These are phyloP conservation scores for Talaromyces sp. DNA, from an alignment of 2,329 filamentous ascomycete genomes.

Conservation along the genomic window DNA sequence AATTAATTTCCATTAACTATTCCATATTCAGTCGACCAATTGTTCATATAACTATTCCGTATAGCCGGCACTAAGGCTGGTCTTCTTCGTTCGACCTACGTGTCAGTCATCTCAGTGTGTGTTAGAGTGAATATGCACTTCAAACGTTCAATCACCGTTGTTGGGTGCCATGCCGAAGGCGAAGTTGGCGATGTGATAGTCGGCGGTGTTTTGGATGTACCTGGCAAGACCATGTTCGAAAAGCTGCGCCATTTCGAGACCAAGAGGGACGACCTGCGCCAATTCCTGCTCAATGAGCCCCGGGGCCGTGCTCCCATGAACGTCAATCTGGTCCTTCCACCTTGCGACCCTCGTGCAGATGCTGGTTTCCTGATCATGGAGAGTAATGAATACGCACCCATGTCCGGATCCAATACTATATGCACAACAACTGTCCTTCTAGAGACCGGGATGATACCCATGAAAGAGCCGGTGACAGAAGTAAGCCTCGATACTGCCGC, in stretches of 20 bases:
- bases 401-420: slow-evolving; percentile 46
- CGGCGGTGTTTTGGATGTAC: slow-evolving; percentile 44
- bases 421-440: slow-evolving; percentile 43
- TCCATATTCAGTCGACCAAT: background rate
- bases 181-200: slow-evolving; percentile 48
- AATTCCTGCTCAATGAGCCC: slow-evolving; percentile 45
- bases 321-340: slow-evolving; percentile 39
- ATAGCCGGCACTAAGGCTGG: background rate
- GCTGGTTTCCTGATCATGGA: slow-evolving; percentile 46
- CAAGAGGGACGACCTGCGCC: slow-evolving; percentile 38
- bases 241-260: slow-evolving; percentile 43
- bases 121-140: slow-evolving; percentile 1
- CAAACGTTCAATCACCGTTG: slow-evolving; percentile 16
- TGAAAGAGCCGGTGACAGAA: slow-evolving; percentile 42
- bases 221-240: slow-evolving; percentile 44
- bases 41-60: too few relatives aligned
- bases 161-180: slow-evolving; percentile 26
- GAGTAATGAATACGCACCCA: slow-evolving; percentile 43
- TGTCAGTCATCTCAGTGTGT: background rate
- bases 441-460: slow-evolving; percentile 45
- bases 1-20: background rate
- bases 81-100: background rate
- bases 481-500: slow-evolving; percentile 44
- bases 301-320: slow-evolving; percentile 41
- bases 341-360: slow-evolving; percentile 43